Evolutionary conservation across 495 filamentous ascomycete genomes (phyloP), one percentile per base, ranked within the genome.

Genomic region (Aspergillus nanangensis): DNA sequence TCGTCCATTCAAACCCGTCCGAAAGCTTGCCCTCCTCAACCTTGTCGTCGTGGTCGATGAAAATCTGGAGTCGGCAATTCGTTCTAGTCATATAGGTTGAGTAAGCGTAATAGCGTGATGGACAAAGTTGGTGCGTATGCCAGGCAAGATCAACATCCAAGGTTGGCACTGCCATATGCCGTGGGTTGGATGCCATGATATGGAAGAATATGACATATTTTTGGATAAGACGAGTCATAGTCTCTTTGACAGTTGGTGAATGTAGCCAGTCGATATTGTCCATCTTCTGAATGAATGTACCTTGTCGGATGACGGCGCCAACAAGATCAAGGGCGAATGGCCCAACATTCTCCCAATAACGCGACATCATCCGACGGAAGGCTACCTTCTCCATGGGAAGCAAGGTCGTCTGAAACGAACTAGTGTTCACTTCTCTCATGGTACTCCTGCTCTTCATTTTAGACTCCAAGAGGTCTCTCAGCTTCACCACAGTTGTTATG

Each of bases 101-200:
- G 57, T 72, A 86, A n/a, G 38, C 31, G 54, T 77, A 83, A 63
- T 94, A 94, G 14, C 58, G 45, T 13, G 57, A 55, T 0, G 89
- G 87, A 4, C 70, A 79, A 14, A 94, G 76, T 45, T 79, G 77
- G 52, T 80, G 76, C 1, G 75, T 81, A 47, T 78, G 74, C 89
- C 90, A 96, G 7, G 81, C 88, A 1, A 95, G 69, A 60, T 95
- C 90, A n/a, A 95, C 78, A 50, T 95, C 90, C 2, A 95, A 71
- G 10, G 90, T 95, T 3, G 90, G 90, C 1, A 95, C 88, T 1
- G 79, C 80, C 32, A 79, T 72, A 10, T 79, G 58, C 1, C 55
- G 47, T 0, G 78, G 74, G 54, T 88, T 63, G 1, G 46, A 35
- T 0, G 56, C 55, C 63, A 95, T 87, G 51, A 95, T 83, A 0